Conservation (phyloP, 1,139 yeast genomes). For the Yamadazyma dendronema region DNA sequence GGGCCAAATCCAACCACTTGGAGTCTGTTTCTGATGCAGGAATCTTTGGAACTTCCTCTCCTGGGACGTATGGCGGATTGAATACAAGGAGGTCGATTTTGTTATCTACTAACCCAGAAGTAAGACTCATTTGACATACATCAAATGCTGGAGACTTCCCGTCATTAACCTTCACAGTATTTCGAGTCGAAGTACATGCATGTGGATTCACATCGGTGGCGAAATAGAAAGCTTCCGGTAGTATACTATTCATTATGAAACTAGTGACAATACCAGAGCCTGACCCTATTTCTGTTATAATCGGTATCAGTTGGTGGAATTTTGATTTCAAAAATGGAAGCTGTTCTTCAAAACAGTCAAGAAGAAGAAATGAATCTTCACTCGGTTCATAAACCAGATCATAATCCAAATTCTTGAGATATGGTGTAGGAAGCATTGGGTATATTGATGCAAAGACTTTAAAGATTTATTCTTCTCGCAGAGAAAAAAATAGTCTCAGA, state of each 20-base stretch:
- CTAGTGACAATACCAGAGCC: conserved; percentile 90
- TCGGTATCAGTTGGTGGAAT: conserved; percentile 37
- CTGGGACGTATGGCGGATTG: conserved; percentile 97
- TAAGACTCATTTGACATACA: conserved; percentile 56
- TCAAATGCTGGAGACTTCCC: conserved; percentile 36
- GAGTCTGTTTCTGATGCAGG: conserved; percentile 52
- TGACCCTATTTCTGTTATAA: conserved; percentile 83
- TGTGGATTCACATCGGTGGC: conserved; percentile 80
- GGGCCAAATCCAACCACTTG: conserved; percentile 83
- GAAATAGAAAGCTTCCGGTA: conserved; percentile 50
- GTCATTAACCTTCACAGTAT: conserved; percentile 50
- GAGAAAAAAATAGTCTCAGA: background rate
- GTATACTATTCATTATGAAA: conserved; percentile 56
- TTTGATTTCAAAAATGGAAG: conserved; percentile 25
- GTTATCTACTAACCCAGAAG: conserved; percentile 44
- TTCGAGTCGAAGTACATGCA: conserved; percentile 58
- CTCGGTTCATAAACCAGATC: conserved; percentile 83
- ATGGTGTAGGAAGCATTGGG: conserved; percentile 43
- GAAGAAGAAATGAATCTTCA: conserved; percentile 81
- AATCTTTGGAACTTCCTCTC: conserved; percentile 56
- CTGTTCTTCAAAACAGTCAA: conserved; percentile 76
- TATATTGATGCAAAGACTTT: too few relatives aligned
- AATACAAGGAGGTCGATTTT: conserved; percentile 71
- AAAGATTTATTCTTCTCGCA: background rate
- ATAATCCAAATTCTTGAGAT: conserved; percentile 28